phyloP scores from a whole-genome alignment of 2,329 filamentous ascomycete species.

The Fusarium algeriense region DNA sequence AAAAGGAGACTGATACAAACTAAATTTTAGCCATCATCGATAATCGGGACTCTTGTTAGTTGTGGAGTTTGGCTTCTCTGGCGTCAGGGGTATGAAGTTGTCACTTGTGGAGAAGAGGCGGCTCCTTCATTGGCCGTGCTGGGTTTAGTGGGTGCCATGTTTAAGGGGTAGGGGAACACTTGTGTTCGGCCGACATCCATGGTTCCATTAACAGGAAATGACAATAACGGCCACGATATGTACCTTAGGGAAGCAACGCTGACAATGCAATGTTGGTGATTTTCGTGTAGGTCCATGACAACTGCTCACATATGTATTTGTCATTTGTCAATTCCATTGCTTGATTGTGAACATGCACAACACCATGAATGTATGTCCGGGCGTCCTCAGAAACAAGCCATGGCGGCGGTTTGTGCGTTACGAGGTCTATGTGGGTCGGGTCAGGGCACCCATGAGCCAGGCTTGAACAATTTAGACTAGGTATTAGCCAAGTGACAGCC shows the following conservation, averaged over 20 bases:
- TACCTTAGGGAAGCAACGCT: background rate
- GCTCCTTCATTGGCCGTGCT: conserved; percentile 16
- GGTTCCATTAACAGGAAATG: background rate
- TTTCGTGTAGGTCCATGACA: background rate
- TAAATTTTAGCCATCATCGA: conserved; percentile 41
- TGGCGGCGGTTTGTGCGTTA: background rate
- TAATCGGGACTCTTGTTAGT: conserved; percentile 20
- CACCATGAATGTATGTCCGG: background rate
- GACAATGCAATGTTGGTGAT: background rate
- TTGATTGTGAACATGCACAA: background rate
- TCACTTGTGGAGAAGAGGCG: conserved; percentile 31
- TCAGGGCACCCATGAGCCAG: background rate
- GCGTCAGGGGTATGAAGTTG: conserved; percentile 40
- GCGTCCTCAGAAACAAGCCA: background rate
- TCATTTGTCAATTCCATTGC: background rate
- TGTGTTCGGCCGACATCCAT: conserved; percentile 28
- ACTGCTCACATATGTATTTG: background rate
- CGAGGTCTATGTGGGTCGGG: background rate
- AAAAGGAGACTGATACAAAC: conserved; percentile 18
- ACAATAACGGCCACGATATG: conserved; percentile 1
- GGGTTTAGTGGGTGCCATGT: conserved; percentile 17
- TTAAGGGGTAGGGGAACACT: conserved; percentile 26
- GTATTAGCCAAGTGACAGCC: background rate
- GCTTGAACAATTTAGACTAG: background rate
- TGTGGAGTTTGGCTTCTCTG: conserved; percentile 33